Evolutionary conservation across 305 asterid species (phyloP).

Genomic region (Fraxinus platypoda): DNA sequence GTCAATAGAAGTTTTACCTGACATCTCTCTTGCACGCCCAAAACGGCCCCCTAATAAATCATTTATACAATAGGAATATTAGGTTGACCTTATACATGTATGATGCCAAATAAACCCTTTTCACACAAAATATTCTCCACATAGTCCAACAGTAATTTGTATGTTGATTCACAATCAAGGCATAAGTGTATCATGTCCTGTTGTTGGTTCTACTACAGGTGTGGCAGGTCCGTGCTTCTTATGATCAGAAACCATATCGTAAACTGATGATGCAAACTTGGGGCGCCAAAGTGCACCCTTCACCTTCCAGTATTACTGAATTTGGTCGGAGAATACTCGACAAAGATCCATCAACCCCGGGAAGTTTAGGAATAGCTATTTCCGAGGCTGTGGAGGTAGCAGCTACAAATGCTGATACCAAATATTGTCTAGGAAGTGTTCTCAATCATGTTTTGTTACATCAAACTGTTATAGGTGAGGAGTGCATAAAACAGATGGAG

Average conservation of each 20-base stretch:
- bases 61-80: not conserved
- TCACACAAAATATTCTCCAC: not conserved
- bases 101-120: not conserved
- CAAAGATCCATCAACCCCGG: constrained; percentile 69
- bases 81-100: not conserved
- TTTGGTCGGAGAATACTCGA: constrained; percentile 64
- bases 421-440: constrained; percentile 89
- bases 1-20: not conserved
- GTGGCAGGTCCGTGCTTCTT: constrained; percentile 95
- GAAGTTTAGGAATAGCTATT: constrained; percentile 93
- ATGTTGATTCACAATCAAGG: not conserved
- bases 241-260: constrained; percentile 90
- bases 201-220: constrained; percentile 40
- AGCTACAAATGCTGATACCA: constrained; percentile 54
- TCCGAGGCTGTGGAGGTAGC: constrained; percentile 97
- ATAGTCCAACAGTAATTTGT: not conserved
- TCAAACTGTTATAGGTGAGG: constrained; percentile 89
- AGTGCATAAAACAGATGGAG: constrained; percentile 89
- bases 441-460: constrained; percentile 87
- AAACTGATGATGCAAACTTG: constrained; percentile 92
- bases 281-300: constrained; percentile 94
- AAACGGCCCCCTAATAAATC: not conserved
- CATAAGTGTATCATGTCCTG: not conserved
- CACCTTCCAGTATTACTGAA: constrained; percentile 75
- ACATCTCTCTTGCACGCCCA: not conserved